phyloP scores from a whole-genome alignment of 495 filamentous ascomycete genomes.

The Penicillium pancosmium region DNA sequence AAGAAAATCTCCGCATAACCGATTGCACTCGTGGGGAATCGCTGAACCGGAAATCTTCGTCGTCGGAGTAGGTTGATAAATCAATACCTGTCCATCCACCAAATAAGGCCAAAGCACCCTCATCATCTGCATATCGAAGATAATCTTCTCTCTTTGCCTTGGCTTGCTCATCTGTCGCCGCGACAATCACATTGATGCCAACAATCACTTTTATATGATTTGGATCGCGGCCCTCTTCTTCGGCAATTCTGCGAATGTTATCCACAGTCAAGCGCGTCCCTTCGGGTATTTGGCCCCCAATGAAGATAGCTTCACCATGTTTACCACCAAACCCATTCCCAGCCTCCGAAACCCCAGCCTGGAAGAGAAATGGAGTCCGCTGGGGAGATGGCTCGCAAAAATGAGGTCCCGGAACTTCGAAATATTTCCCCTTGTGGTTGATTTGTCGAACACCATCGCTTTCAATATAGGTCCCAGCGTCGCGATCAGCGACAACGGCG shows the following conservation, averaged over 20 bases:
- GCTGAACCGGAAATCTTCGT: conserved; percentile 52
- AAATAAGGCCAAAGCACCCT: conserved; percentile 61
- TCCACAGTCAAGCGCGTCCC: conserved; percentile 49
- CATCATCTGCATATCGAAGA: conserved; percentile 54
- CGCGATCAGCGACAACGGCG: conserved; percentile 53
- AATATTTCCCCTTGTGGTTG: conserved; percentile 60
- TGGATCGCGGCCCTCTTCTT: conserved; percentile 49
- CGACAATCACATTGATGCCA: conserved; percentile 48
- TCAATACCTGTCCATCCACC: conserved; percentile 67
- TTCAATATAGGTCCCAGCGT: conserved; percentile 50
- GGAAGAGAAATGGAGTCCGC: conserved; percentile 57
- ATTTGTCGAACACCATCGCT: conserved; percentile 54
- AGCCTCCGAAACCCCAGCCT: conserved; percentile 57
- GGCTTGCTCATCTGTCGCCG: conserved; percentile 56
- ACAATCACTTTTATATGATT: conserved; percentile 56
- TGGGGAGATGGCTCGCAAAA: conserved; percentile 61
- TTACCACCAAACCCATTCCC: conserved; percentile 58
- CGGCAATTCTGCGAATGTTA: conserved; percentile 50
- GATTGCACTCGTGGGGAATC: conserved; percentile 29
- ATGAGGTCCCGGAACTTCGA: conserved; percentile 57
- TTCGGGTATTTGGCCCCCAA: conserved; percentile 49
- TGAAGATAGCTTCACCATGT: conserved; percentile 62
- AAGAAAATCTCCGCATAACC: conserved; percentile 30
- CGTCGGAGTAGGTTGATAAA: conserved; percentile 52
- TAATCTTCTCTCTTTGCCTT: conserved; percentile 52